A percentile compares a stretch with the other conserved stretches of the same genome.
Conservation (phyloP, 2,329 filamentous ascomycete species). For the Graphiopsis chlorocephala region DNA sequence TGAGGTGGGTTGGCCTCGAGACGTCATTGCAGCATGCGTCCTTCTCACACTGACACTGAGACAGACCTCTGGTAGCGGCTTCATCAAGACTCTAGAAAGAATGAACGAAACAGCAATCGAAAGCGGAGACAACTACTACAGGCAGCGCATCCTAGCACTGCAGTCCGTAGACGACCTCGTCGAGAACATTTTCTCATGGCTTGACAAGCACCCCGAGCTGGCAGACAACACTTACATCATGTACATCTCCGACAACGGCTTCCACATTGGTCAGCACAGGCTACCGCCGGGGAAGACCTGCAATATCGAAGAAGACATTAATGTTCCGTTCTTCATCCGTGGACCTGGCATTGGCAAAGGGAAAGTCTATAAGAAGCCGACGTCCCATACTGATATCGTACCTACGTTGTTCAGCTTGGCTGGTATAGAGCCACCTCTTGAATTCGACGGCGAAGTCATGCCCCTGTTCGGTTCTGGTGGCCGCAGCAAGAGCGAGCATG, state of each 20-base stretch:
- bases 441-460: background rate
- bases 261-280: background rate
- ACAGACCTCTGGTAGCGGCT: background rate
- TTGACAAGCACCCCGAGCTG: background rate
- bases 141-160: background rate
- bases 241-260: constrained; percentile 19
- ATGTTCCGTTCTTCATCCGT: constrained; percentile 38
- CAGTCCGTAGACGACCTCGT: background rate
- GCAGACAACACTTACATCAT: background rate
- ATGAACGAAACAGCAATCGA: background rate
- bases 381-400: constrained; percentile 38
- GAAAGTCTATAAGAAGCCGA: constrained; percentile 31
- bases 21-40: background rate
- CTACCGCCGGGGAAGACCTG: constrained; percentile 14
- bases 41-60: background rate
- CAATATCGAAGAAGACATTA: constrained; percentile 37
- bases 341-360: constrained; percentile 35
- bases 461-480: background rate
- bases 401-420: background rate
- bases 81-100: background rate
- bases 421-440: background rate
- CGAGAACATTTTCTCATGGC: background rate
- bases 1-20: background rate
- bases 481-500: background rate
- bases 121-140: background rate